Percentiles rank a stretch among this genome's conserved stretches.
Conservation (phyloP, 257 asterid genomes). For the Petrea volubilis region DNA sequence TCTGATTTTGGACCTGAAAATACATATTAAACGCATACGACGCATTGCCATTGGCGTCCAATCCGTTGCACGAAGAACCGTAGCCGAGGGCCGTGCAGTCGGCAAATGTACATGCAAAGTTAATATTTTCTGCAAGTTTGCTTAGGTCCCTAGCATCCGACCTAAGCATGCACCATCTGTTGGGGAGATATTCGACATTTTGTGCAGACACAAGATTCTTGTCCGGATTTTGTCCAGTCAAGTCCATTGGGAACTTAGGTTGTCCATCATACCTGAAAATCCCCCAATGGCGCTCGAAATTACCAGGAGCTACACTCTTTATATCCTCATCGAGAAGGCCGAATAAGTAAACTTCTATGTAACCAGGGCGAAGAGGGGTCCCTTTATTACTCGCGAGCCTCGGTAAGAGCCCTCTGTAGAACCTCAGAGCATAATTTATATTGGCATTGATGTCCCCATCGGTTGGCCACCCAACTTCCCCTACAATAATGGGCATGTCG, state of each 20-base stretch:
- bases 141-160: conserved; percentile 49
- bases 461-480: conserved; percentile 90
- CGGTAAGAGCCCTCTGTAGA: conserved; percentile 66
- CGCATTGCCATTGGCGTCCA: conserved; percentile 67
- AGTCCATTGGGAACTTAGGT: conserved; percentile 76
- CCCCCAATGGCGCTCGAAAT: conserved; percentile 86
- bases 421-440: conserved; percentile 48
- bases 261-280: conserved; percentile 77
- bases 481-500: conserved; percentile 64
- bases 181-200: conserved; percentile 58
- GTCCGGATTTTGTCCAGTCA: conserved; percentile 51
- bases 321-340: conserved; percentile 81
- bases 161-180: conserved; percentile 60
- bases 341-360: conserved; percentile 66
- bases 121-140: conserved; percentile 57
- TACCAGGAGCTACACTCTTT: conserved; percentile 76
- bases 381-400: conserved; percentile 66
- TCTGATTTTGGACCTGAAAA: conserved; percentile 65
- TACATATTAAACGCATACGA: conserved; percentile 74
- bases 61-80: conserved; percentile 76
- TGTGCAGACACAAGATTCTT: conserved; percentile 57
- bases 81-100: conserved; percentile 81
- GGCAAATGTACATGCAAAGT: conserved; percentile 62
- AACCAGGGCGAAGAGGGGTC: conserved; percentile 75
- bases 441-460: conserved; percentile 71